A percentile compares a stretch with the other conserved stretches of the same genome.
phyloP scores from a whole-genome alignment of 352 stramenopile species.

The Pythium sukuiense region DNA sequence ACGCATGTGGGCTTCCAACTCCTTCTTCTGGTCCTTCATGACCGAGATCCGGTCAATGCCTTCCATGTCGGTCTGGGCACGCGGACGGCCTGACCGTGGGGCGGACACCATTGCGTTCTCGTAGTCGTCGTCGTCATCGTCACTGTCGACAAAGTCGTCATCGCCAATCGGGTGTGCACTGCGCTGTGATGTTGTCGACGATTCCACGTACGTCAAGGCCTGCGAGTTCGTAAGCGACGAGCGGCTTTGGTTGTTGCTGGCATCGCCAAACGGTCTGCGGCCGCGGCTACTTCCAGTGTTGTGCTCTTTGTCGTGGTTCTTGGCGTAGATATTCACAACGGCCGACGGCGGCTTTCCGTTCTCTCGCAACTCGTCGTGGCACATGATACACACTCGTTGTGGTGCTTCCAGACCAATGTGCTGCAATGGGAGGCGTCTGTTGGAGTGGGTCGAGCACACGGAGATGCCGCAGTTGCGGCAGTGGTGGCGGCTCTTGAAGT shows the following conservation, averaged over 20 bases:
- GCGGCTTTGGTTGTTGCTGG: conserved; percentile 10
- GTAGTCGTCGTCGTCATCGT: conserved; percentile 26
- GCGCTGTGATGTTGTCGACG: conserved; percentile 21
- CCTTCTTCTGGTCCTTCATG: conserved; percentile 70
- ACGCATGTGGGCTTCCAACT: conserved; percentile 65
- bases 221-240: conserved; percentile 26
- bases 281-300: conserved; percentile 21
- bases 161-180: conserved; percentile 3
- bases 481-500: conserved; percentile 87
- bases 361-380: conserved; percentile 75
- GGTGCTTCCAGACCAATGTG: conserved; percentile 57
- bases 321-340: conserved; percentile 71
- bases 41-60: conserved; percentile 47
- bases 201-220: conserved; percentile 19
- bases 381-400: conserved; percentile 79
- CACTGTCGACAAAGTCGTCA: conserved; percentile 31
- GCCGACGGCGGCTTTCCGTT: conserved; percentile 65
- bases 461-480: conserved; percentile 87
- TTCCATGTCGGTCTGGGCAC: conserved; percentile 67
- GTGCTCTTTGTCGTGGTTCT: conserved; percentile 30
- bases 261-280: conserved; percentile 18
- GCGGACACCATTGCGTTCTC: conserved; percentile 3
- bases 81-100: conserved; percentile 33
- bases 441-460: conserved; percentile 83
- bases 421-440: conserved; percentile 59